Evolutionary conservation across 2,329 filamentous ascomycete genomes (phyloP), one percentile per base, ranked within the genome.

Genomic region (Colletotrichum musicola): DNA sequence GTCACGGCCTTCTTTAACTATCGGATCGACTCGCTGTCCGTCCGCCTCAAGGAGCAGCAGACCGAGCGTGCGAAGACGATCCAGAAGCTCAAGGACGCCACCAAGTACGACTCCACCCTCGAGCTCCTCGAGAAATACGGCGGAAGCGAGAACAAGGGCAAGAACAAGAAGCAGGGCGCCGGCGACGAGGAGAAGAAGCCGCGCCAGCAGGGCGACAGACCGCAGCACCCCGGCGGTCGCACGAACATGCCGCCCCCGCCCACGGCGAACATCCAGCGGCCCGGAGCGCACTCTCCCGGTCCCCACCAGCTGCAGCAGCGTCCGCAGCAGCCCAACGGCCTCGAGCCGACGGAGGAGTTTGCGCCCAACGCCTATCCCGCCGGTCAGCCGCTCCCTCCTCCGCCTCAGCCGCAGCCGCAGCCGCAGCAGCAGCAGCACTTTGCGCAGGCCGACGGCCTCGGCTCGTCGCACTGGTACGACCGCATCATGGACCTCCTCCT

Each of bases 61-160:
- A 88, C 89, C 62, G 93, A 98, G 79, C 90, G 95, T 62, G 89
- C 93, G 68, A 90, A 90, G 74, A 97, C 95, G 2, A 98, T 99
- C 72, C 92, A 97, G 78, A 95, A 95, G 81, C 89, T 99, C 71
- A 99, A 99, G 81, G 90, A 92, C 67, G 95, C 95, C 27, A 99
- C 96, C 40, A 97, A 93, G 79, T 99, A 98, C 82, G 93, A 98
- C 80, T 96, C 95, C 38, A 99, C 96, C 1, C 89, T 97, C 75
- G 90, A 98, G 77, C 82, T 99, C 68, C 88, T 99, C 12, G 93
- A 98, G 75, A 99, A 98, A 75, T 99, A 99, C 78, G 95, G 94
- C 42, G 92, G 89, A 10, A 83, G 85, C 20, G 89, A 90, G 70
- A 82, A 85, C 74, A 82, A 83, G 75, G 78, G 73, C 64, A 79